Percentiles rank a stretch among this genome's conserved stretches.
Conservation (phyloP, 441 rosid species). For the Aleurites moluccanus region DNA sequence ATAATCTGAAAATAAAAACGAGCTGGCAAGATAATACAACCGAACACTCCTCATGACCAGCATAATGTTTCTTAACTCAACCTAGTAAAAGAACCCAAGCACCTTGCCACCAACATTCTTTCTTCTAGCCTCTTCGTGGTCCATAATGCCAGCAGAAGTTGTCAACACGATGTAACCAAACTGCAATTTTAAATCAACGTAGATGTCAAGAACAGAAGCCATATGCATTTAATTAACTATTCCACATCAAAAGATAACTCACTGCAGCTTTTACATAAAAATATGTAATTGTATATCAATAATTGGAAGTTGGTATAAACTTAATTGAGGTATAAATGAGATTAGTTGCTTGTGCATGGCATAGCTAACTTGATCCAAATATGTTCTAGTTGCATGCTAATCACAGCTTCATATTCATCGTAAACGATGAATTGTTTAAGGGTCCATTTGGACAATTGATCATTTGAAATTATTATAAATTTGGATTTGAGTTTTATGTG, state of each 20-base stretch:
- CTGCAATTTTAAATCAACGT: slow-evolving; percentile 31
- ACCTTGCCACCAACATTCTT: slow-evolving; percentile 76
- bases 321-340: not conserved
- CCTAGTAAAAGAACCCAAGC: slow-evolving; percentile 63
- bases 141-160: slow-evolving; percentile 73
- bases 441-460: too few relatives aligned
- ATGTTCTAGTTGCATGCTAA: not conserved
- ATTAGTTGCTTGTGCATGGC: not conserved
- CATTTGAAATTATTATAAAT: too few relatives aligned
- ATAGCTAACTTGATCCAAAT: too few relatives aligned
- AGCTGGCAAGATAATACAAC: too few relatives aligned
- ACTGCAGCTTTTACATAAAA: not conserved
- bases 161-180: slow-evolving; percentile 67
- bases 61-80: slow-evolving; percentile 1
- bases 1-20: too few relatives aligned
- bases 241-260: not conserved
- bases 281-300: too few relatives aligned
- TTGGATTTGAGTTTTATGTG: too few relatives aligned
- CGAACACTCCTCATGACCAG: slow-evolving; percentile 20
- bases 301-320: not conserved
- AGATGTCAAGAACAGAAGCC: not conserved
- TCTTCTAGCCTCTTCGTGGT: too few relatives aligned
- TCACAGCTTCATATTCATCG: not conserved
- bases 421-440: too few relatives aligned
- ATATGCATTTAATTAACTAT: not conserved